Conservation (phyloP, 2,329 filamentous ascomycete genomes). For the Aspergillus arachidicola region DNA sequence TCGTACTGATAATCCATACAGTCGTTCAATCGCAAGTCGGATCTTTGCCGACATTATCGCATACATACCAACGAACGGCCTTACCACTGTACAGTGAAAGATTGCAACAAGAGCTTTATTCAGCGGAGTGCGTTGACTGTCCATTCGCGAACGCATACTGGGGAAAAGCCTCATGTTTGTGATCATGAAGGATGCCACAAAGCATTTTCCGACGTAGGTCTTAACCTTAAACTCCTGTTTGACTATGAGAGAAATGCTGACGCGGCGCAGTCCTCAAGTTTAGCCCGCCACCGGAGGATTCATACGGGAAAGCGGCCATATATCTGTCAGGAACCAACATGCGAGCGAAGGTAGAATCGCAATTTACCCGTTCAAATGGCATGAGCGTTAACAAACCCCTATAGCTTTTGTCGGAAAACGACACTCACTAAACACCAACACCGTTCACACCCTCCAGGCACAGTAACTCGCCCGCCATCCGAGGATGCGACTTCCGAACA, state of each 20-base stretch:
- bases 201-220: conserved; percentile 47
- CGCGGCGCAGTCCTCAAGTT: conserved; percentile 39
- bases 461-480: conserved; percentile 37
- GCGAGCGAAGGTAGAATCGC: conserved; percentile 39
- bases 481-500: conserved; percentile 41
- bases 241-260: conserved; percentile 10
- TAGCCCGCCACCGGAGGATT: conserved; percentile 44
- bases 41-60: conserved; percentile 50
- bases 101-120: conserved; percentile 52
- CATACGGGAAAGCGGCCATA: conserved; percentile 46
- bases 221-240: not conserved
- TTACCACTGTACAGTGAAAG: conserved; percentile 48
- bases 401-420: conserved; percentile 45
- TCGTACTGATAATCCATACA: conserved; percentile 20
- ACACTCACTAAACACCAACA: conserved; percentile 45
- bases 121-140: conserved; percentile 52
- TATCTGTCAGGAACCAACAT: conserved; percentile 43
- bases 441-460: conserved; percentile 40
- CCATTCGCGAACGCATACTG: conserved; percentile 48
- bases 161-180: conserved; percentile 48
- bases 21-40: conserved; percentile 54
- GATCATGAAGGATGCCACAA: conserved; percentile 47
- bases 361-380: not conserved
- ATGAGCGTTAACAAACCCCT: not conserved
- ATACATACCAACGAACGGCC: conserved; percentile 53